phyloP scores from a whole-genome alignment of 495 filamentous ascomycete genomes.

The Penicillium flavigenum region DNA sequence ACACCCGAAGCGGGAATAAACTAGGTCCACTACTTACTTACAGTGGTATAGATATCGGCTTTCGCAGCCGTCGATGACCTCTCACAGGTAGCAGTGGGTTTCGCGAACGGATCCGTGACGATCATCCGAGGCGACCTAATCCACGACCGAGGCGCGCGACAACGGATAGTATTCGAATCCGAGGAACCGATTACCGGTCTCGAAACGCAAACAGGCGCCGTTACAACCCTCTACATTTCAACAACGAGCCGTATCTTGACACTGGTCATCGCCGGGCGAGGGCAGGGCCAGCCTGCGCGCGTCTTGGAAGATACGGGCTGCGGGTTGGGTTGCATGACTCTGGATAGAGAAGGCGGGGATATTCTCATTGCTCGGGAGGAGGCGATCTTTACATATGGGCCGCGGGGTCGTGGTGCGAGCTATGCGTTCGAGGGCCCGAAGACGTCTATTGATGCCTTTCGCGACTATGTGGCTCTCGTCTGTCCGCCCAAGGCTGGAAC shows the following conservation, averaged over 20 bases:
- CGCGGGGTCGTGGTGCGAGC: slow-evolving; percentile 79
- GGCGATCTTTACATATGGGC: slow-evolving; percentile 89
- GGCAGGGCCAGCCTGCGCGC: slow-evolving; percentile 84
- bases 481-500: slow-evolving; percentile 73
- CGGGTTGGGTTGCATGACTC: slow-evolving; percentile 87
- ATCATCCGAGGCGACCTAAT: slow-evolving; percentile 92
- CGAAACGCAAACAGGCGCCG: slow-evolving; percentile 48
- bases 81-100: slow-evolving; percentile 89
- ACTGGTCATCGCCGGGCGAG: slow-evolving; percentile 78
- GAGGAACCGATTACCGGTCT: slow-evolving; percentile 95
- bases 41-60: slow-evolving; percentile 69
- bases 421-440: slow-evolving; percentile 91
- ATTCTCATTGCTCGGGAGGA: slow-evolving; percentile 90
- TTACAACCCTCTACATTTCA: slow-evolving; percentile 85
- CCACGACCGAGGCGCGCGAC: slow-evolving; percentile 92
- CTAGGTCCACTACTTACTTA: not conserved
- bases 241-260: slow-evolving; percentile 89
- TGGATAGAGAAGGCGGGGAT: slow-evolving; percentile 74
- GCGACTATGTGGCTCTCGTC: slow-evolving; percentile 83
- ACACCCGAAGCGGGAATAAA: not conserved
- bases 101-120: slow-evolving; percentile 92
- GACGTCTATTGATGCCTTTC: slow-evolving; percentile 74
- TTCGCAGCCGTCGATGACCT: slow-evolving; percentile 84
- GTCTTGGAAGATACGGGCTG: slow-evolving; percentile 87
- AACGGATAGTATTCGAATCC: slow-evolving; percentile 93